Base-by-base conservation (phyloP, 1,284 basidiomycete genomes). In the Boletus semigastroideus region DNA sequence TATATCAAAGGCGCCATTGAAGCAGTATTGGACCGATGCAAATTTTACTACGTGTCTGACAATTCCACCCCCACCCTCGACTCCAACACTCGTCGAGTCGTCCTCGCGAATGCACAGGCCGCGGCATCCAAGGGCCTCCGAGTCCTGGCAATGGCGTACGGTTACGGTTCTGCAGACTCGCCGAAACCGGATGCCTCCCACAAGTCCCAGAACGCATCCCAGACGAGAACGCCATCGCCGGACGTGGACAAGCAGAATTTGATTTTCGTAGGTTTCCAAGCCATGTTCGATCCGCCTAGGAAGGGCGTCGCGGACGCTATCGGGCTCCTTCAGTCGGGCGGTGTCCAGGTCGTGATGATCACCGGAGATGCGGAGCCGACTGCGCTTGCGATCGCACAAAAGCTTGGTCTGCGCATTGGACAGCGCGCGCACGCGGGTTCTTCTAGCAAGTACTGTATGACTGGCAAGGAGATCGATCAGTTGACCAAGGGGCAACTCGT, bases 321-420 rank as follows among this genome's bases (percentile, higher is more conserved):
- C 55, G 78, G 78, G 28, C 73, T 88, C 22, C 75, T 98, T 25
- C 90, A 94, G 63, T 74, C 78, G 16, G 94, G 90, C 16, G 92
- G 95, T 8, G 90, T 99, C 34, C 93, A 96, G 64, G 87, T 98
- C 13, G 89, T 98, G 39, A 98, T 99, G 95, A 98, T 98, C 68
- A 98, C 96, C 0, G 96, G 96, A 14, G 96, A 98, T 65, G 87
- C 94, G 20, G 92, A 95, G 70, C 78, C 87, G 52, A 99, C 96
- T 0, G 96, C 96, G 2, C 65, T 93, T 11, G 86, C 92, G 17
- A 97, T 98, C 55, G 95, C 94, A 25, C 78, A 82, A 56, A 81
- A 93, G 60, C 79, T 99, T n/a, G 95, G 95, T n/a, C 74, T 98
- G 58, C 75, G 79, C 10, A 76, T 87, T 20, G 81, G 79, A 16